Evolutionary conservation across 148 eudicot species (phyloP), one percentile per base, ranked within the genome.

Genomic region (Rhododendron griersonianum): DNA sequence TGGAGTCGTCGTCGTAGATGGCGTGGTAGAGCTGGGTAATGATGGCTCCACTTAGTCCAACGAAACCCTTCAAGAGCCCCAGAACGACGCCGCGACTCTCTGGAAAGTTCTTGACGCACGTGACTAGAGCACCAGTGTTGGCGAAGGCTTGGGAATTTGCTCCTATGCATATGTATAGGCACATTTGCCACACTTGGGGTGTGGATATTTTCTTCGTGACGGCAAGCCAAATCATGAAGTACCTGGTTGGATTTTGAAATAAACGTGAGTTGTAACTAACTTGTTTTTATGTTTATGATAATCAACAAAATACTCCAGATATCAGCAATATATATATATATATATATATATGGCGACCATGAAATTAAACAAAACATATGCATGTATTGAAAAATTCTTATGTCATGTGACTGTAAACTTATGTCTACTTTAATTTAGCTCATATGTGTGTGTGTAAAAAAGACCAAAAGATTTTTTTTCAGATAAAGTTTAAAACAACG

Each of bases 51-150:
- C 92, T 89, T 4, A 91, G 81, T 23, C 91, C 92, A 0, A 91
- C 91, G 41, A 91, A 91, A 19, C 92, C 91, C 85, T 91, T 91
- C 23, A 91, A 87, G 11, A 91, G 87, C 11, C 92, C 92, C 4
- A 91, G 71, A 5, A 91, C 91, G 6, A 86, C 90, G 28, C 92
- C 92, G 0, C 92, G 88, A 74, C 89, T 87, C 86, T 90, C 90
- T 4, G 91, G 92, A 82, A 90, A 90, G 87, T 90, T 91, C 80
- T 91, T 91, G 45, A 91, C 92, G 14, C 86, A 85, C 0, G 92
- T 89, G 76, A 89, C 91, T 0, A 89, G 88, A 15, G 91, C 86
- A 4, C 91, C 91, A 15, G 91, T 89, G 84, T 89, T 87, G 47
- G 91, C 89, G 78, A 89, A 89, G 23, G 89, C 35, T 71, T 89